Percentiles rank a stretch among this genome's conserved stretches.
Evolutionary conservation across 495 filamentous ascomycete species (phyloP).

Genomic region (Elasticomyces elasticus): DNA sequence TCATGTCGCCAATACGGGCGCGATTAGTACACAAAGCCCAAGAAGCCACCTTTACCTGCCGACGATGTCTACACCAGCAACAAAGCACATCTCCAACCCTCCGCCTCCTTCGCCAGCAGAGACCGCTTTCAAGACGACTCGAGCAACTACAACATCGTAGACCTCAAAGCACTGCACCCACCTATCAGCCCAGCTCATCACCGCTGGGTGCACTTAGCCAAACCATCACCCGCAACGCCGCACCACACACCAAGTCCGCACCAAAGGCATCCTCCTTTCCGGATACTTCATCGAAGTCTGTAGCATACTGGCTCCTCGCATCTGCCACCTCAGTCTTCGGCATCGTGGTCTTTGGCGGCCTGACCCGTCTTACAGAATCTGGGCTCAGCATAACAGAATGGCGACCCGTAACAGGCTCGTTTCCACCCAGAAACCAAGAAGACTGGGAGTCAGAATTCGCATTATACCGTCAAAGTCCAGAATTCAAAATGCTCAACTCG

Average conservation of each 20-base stretch:
- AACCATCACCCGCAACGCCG: slow-evolving; percentile 12
- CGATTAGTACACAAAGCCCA: slow-evolving; percentile 30
- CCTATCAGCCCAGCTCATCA: slow-evolving; percentile 5
- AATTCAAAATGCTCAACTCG: slow-evolving; percentile 82
- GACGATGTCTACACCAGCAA: slow-evolving; percentile 45
- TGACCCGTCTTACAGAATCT: slow-evolving; percentile 90
- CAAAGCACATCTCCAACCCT: background rate
- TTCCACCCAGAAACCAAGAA: slow-evolving; percentile 64
- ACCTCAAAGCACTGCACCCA: slow-evolving; percentile 1
- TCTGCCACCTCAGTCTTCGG: slow-evolving; percentile 90
- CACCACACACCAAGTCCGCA: background rate
- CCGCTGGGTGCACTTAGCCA: slow-evolving; percentile 21
- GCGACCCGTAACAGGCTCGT: slow-evolving; percentile 86
- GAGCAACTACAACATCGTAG: background rate
- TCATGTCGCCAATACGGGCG: slow-evolving; percentile 13
- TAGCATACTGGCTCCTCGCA: slow-evolving; percentile 86
- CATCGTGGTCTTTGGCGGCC: slow-evolving; percentile 87
- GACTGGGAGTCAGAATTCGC: slow-evolving; percentile 89
- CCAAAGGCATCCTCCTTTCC: slow-evolving; percentile 50
- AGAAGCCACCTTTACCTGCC: slow-evolving; percentile 50
- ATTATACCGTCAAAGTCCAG: slow-evolving; percentile 82
- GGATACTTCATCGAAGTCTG: slow-evolving; percentile 56
- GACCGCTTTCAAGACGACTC: slow-evolving; percentile 10
- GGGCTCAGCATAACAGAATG: slow-evolving; percentile 99
- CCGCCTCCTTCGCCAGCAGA: slow-evolving; percentile 17